Evolutionary conservation across 2,329 filamentous ascomycete species (phyloP), one percentile per base, ranked within the genome.

Genomic region (Colletotrichum chlorophyti): DNA sequence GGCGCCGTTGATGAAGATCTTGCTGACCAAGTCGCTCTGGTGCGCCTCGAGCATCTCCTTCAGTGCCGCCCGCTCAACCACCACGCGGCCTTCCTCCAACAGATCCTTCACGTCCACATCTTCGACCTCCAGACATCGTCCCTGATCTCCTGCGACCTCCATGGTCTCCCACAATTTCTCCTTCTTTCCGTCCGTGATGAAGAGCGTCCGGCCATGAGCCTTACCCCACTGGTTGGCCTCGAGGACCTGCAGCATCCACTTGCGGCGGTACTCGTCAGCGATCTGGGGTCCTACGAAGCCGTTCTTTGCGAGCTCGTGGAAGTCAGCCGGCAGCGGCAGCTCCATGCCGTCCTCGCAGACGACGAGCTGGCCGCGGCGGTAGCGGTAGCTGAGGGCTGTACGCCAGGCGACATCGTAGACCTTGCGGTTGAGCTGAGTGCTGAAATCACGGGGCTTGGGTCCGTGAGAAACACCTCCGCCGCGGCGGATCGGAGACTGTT

Each of bases 21-120:
- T 73, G 65, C 76, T 76, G 49, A 80, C 72, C 59, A 90, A 69
- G 71, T 92, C 89, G 68, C 83, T 88, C 77, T 89, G 83, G 68
- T 96, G 93, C 64, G 81, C 76, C 70, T 80, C 76, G 68, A 97
- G 82, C 70, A 98, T 86, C 71, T 85, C 82, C 72, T 88, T 83
- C 69, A 99, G 80, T 31, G 94, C 94, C 37, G 79, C 77, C 72
- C 90, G 86, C 83, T 99, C 95, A 68, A 99, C 86, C 60, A 99
- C 87, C 60, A 99, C 79, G 68, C 93, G 87, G 51, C 91, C 90
- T 51, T 89, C 87, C 78, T 95, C 91, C 65, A 99, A 77, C 63
- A 99, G 75, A 72, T 98, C 91, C 83, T 98, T 99, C 62, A 99
- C 92, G 75, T 98, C 95, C 31, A 99, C 91, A 62, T 96, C 90